Evolutionary conservation across 2,329 filamentous ascomycete species (phyloP), one percentile per base, ranked within the genome.

Genomic region (Camillea tinctor): DNA sequence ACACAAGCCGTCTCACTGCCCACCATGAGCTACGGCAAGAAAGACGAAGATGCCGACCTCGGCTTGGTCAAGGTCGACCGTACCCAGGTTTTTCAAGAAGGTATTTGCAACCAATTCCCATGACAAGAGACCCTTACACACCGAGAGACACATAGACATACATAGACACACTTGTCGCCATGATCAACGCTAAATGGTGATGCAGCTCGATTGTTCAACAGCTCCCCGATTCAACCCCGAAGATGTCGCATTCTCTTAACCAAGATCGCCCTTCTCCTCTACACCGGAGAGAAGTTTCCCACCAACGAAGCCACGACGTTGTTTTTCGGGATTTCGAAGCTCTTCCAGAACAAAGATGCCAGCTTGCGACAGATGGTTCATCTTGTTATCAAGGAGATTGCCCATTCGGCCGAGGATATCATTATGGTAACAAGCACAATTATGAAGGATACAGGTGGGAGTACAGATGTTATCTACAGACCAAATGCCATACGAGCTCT

Each of bases 341-440:
- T 98, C 62, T 99, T 99, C 85, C 94, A 98, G 83, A 98, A 98
- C 80, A 98, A 97, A 79, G 95, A 99, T 89, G 91, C 93, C 72
- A 94, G 92, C 71, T 84, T 99, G 74, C 92, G 95, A 72, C 95
- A 99, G 83, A 97, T 98, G 93, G 94, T 99, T 55, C 96, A 98
- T 80, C 84, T 98, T 68, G 89, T 97, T 75, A 92, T 98, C 81
- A 99, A 98, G 86, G 95, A 99, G 84, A 84, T 99, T 72, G 92
- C 94, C 68, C 88, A 88, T 76, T 97, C 93, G 22, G 95, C 95
- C 60, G 93, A 98, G 81, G 95, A 99, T 83, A 96, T 97, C 66
- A 99, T 99, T 76, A 98, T 99, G 95, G 95, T 97, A 64, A 99
- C 95, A 19, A 96, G 92, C 79, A 97, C 94, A 69, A 97, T 99